These are phyloP conservation scores for Ustilago hordei DNA, from an alignment of 1,284 basidiomycete genomes.

Conservation along the genomic window DNA sequence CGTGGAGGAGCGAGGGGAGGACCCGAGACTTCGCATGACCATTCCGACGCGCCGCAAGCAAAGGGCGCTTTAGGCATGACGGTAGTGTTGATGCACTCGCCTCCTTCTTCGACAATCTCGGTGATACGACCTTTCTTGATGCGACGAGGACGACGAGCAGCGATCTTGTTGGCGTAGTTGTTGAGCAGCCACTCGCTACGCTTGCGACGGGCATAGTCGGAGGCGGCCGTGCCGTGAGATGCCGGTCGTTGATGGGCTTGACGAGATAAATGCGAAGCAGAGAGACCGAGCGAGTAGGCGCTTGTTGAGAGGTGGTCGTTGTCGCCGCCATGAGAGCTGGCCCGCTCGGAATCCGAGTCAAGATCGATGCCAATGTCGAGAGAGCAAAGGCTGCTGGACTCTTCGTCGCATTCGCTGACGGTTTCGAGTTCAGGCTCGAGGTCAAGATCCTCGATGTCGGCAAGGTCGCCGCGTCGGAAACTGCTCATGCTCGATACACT, in stretches of 20 bases:
- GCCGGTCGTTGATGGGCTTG: slow-evolving; percentile 22
- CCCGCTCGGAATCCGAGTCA: slow-evolving; percentile 54
- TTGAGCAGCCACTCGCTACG: slow-evolving; percentile 55
- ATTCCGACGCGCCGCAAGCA: slow-evolving; percentile 33
- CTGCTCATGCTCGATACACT: slow-evolving; percentile 62
- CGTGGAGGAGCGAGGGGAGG: slow-evolving; percentile 54
- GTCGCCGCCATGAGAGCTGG: slow-evolving; percentile 41
- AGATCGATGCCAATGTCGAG: slow-evolving; percentile 50
- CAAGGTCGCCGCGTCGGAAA: slow-evolving; percentile 61
- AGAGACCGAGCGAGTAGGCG: slow-evolving; percentile 21
- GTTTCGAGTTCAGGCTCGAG: slow-evolving; percentile 65
- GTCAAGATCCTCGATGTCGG: slow-evolving; percentile 66
- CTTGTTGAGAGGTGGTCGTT: slow-evolving; percentile 27
- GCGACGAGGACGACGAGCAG: slow-evolving; percentile 43
- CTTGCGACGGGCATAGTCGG: slow-evolving; percentile 51
- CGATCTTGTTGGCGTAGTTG: slow-evolving; percentile 54
- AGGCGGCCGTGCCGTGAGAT: slow-evolving; percentile 37
- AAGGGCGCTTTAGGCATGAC: slow-evolving; percentile 46
- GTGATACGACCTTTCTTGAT: slow-evolving; percentile 61
- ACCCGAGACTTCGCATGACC: slow-evolving; percentile 53
- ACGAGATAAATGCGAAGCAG: slow-evolving; percentile 21
- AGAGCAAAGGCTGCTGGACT: slow-evolving; percentile 56
- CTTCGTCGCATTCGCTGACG: slow-evolving; percentile 63
- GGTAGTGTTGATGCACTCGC: slow-evolving; percentile 51
- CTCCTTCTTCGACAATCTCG: slow-evolving; percentile 62